Percentiles rank a stretch among this genome's conserved stretches.
Conservation (phyloP, 257 asterid species). For the Solanum arcanum region DNA sequence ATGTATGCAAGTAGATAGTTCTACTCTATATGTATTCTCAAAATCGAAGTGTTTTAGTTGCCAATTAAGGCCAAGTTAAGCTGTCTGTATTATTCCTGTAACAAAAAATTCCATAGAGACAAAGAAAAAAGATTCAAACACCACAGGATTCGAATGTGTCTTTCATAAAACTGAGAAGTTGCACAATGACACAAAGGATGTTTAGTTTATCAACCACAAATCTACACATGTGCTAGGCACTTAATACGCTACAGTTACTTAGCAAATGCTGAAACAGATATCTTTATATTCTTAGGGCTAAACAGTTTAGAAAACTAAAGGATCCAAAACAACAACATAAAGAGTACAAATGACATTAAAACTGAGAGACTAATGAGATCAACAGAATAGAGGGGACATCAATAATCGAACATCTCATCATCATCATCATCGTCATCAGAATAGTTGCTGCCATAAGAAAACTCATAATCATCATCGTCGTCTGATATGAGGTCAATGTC, state of each 20-base stretch:
- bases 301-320: not conserved
- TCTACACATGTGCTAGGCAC: not conserved
- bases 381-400: not conserved
- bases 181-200: not conserved
- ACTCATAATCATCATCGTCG: slow-evolving; percentile 9
- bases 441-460: not conserved
- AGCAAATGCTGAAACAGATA: not conserved
- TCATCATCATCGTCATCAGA: not conserved
- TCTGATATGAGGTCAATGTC: not conserved
- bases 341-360: not conserved
- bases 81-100: not conserved
- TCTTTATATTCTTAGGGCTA: not conserved
- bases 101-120: not conserved
- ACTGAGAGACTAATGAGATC: not conserved
- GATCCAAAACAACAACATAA: not conserved
- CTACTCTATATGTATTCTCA: not conserved
- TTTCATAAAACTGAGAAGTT: not conserved
- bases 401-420: not conserved
- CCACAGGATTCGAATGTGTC: not conserved
- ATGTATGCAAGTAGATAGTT: not conserved
- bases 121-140: not conserved
- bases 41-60: not conserved
- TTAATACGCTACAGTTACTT: not conserved
- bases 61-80: not conserved
- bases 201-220: not conserved